These are phyloP conservation scores for Rhizophora apiculata DNA, from an alignment of 345 rosid genomes.

Conservation along the genomic window DNA sequence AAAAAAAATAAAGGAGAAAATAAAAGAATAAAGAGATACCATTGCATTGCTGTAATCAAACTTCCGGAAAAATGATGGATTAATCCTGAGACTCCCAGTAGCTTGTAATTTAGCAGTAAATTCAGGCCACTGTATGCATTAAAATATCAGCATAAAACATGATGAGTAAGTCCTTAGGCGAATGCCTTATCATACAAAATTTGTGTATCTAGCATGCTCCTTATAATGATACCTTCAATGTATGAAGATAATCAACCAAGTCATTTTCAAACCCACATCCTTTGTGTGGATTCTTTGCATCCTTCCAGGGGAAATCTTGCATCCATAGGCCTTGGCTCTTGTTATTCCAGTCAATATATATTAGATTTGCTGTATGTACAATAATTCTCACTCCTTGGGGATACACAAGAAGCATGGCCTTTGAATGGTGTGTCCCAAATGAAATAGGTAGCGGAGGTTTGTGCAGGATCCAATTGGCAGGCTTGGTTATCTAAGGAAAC, in stretches of 20 bases:
- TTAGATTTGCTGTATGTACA: slow-evolving; percentile 90
- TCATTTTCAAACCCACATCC: slow-evolving; percentile 74
- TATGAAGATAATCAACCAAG: slow-evolving; percentile 73
- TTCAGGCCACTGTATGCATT: slow-evolving; percentile 63
- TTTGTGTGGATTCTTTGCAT: slow-evolving; percentile 40
- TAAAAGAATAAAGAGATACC: slow-evolving; percentile 37
- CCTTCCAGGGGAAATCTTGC: slow-evolving; percentile 99
- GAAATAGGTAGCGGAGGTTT: slow-evolving; percentile 87
- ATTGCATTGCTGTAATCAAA: slow-evolving; percentile 61
- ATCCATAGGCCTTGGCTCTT: slow-evolving; percentile 97
- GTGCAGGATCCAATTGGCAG: slow-evolving; percentile 80
- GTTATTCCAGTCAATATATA: slow-evolving; percentile 93
- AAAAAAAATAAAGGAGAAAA: background rate
- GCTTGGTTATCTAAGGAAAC: slow-evolving; percentile 63
- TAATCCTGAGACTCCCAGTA: slow-evolving; percentile 55
- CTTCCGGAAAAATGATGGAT: slow-evolving; percentile 77
- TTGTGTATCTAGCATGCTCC: background rate
- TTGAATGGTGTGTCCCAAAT: slow-evolving; percentile 90
- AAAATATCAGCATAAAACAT: slow-evolving; percentile 2
- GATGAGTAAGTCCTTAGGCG: background rate
- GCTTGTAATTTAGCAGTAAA: slow-evolving; percentile 59
- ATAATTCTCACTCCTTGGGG: slow-evolving; percentile 73
- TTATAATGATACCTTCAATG: slow-evolving; percentile 57
- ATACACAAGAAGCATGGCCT: slow-evolving; percentile 90
- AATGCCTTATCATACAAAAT: background rate